Evolutionary conservation across 2,329 filamentous ascomycete species (phyloP).

Genomic region (Catunica adiposa): DNA sequence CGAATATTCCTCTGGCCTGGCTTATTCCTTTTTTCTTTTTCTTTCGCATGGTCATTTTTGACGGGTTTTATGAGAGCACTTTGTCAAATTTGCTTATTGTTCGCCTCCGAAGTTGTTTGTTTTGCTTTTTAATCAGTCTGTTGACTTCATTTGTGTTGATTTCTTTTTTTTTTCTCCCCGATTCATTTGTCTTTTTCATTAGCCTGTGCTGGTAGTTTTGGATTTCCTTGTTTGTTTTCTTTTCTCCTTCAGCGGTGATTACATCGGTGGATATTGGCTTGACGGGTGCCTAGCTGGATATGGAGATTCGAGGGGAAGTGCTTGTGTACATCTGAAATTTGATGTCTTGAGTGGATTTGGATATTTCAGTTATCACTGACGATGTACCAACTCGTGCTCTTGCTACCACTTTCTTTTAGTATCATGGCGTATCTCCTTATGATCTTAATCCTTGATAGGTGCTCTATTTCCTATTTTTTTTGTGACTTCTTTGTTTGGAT

Average conservation of each 20-base stretch:
- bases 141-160: background rate
- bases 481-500: background rate
- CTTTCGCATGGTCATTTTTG: background rate
- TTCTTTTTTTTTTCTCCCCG: constrained; percentile 1
- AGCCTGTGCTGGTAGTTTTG: background rate
- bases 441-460: background rate
- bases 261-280: background rate
- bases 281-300: too few relatives aligned
- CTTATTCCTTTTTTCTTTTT: constrained; percentile 1
- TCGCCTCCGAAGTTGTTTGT: background rate
- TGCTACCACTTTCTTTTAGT: too few relatives aligned
- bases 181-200: constrained; percentile 4
- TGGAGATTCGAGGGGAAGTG: too few relatives aligned
- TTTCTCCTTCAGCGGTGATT: background rate
- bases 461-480: background rate
- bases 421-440: too few relatives aligned
- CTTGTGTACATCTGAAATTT: too few relatives aligned
- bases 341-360: background rate
- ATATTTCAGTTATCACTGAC: background rate
- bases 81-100: constrained; percentile 3
- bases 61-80: background rate
- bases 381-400: background rate
- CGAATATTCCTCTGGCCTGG: constrained; percentile 7
- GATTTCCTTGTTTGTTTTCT: background rate
- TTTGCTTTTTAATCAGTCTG: background rate